phyloP scores from a whole-genome alignment of 2,329 filamentous ascomycete genomes.

The Bipolaris victoriae region DNA sequence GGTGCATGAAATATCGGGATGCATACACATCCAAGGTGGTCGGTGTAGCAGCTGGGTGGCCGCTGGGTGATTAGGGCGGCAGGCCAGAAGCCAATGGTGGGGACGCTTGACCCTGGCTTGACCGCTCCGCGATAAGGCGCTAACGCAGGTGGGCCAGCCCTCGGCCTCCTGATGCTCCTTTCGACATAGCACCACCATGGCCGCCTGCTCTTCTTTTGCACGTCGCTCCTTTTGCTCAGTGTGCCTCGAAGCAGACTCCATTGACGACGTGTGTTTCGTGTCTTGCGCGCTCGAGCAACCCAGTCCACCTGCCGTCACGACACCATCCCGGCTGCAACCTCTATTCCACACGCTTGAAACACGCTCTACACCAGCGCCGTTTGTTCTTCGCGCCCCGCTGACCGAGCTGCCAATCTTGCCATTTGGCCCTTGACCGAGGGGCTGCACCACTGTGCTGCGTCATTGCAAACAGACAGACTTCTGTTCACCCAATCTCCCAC shows the following conservation, averaged over 20 bases:
- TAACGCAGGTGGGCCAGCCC: conserved; percentile 14
- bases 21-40: conserved; percentile 2
- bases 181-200: conserved; percentile 8
- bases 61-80: conserved; percentile 21
- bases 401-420: conserved; percentile 9
- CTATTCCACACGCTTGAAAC: conserved; percentile 31
- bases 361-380: conserved; percentile 27
- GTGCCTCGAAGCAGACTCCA: conserved; percentile 4
- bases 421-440: conserved; percentile 5
- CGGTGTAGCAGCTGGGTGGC: conserved; percentile 12
- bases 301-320: background rate
- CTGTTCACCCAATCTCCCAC: background rate
- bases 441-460: conserved; percentile 6
- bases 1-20: conserved; percentile 3
- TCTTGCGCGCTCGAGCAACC: background rate
- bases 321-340: conserved; percentile 8
- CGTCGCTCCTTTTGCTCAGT: conserved; percentile 11
- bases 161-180: conserved; percentile 30
- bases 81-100: conserved; percentile 14
- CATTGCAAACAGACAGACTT: background rate
- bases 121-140: conserved; percentile 14
- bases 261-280: conserved; percentile 4
- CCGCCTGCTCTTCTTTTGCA: conserved; percentile 9
- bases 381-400: conserved; percentile 17
- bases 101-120: conserved; percentile 15